Conservation (phyloP, 2,329 filamentous ascomycete genomes). For the Pezicula radicicola region DNA sequence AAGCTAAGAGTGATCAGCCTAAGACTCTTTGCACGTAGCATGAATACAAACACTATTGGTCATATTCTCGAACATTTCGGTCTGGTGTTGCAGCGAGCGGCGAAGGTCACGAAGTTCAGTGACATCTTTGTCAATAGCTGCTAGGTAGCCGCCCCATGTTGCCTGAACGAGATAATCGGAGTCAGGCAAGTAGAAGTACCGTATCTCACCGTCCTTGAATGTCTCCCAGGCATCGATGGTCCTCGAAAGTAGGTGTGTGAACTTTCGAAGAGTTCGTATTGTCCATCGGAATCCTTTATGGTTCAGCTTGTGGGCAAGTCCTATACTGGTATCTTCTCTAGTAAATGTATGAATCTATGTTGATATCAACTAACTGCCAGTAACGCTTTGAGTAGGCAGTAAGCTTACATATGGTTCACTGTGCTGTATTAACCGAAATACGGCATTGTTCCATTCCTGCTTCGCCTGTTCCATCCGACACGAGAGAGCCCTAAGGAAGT, state of each 20-base stretch:
- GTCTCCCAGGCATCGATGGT: conserved; percentile 7
- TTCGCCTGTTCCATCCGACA: conserved; percentile 8
- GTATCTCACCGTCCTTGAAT: conserved; percentile 8
- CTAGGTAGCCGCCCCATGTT: conserved; percentile 3
- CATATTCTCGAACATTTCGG: conserved; percentile 12
- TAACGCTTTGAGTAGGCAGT: background rate
- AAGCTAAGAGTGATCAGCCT: background rate
- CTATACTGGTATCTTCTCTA: background rate
- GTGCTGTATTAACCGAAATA: conserved; percentile 2
- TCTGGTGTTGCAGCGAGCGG: conserved; percentile 4
- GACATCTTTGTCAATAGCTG: conserved; percentile 11
- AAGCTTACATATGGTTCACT: conserved; percentile 6
- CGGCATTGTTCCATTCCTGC: conserved; percentile 9
- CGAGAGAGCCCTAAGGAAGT: conserved; percentile 4
- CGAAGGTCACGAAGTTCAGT: conserved; percentile 7
- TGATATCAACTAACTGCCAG: background rate
- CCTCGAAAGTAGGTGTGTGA: conserved; percentile 6
- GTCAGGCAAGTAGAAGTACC: conserved; percentile 8
- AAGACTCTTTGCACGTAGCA: too few species aligned
- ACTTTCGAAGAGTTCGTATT: conserved; percentile 6
- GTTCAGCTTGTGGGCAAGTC: background rate
- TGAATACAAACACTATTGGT: conserved; percentile 5
- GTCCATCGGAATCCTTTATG: conserved; percentile 11
- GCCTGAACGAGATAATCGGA: background rate
- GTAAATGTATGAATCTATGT: background rate